Percentiles rank a stretch among this genome's conserved stretches.
Conservation (phyloP, 2,329 filamentous ascomycete species). For the Scedosporium aurantiacum region DNA sequence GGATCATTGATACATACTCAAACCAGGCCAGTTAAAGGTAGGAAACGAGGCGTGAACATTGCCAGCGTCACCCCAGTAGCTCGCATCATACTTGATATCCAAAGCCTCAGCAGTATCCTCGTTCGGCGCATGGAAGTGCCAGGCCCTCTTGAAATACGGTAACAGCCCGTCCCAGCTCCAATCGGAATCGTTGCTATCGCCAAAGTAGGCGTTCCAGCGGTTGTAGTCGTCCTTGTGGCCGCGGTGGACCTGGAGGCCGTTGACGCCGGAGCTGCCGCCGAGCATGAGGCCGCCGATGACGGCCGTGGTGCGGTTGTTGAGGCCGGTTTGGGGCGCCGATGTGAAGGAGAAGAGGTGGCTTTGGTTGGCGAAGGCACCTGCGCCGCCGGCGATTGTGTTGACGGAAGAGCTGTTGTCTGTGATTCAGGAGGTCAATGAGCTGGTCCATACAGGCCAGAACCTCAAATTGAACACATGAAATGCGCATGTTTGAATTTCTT, state of each 20-base stretch:
- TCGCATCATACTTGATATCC: conserved; percentile 12
- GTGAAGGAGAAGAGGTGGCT: conserved; percentile 11
- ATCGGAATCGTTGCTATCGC: conserved; percentile 13
- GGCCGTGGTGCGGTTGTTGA: conserved; percentile 8
- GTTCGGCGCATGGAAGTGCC: conserved; percentile 8
- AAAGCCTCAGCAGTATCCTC: conserved; percentile 10
- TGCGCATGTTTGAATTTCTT: background rate
- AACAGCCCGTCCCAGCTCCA: conserved; percentile 15
- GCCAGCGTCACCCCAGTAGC: conserved; percentile 10
- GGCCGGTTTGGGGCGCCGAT: conserved; percentile 10
- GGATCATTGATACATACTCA: background rate
- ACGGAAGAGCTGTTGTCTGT: conserved; percentile 1
- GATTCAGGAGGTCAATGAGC: background rate
- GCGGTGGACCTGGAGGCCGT: conserved; percentile 23
- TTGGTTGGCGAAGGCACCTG: conserved; percentile 2
- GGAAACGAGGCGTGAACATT: conserved; percentile 4
- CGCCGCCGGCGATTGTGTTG: conserved; percentile 2
- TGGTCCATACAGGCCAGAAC: conserved; percentile 7
- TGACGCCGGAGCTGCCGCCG: conserved; percentile 25
- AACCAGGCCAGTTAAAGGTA: conserved; percentile 3
- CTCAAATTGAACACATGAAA: no score
- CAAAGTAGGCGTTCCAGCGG: conserved; percentile 17
- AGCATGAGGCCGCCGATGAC: conserved; percentile 12
- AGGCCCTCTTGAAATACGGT: conserved; percentile 15
- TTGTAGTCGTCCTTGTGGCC: conserved; percentile 19